These are phyloP conservation scores for Musa acuminata DNA, from an alignment of 176 grass and related monocot genomes.

Conservation along the genomic window DNA sequence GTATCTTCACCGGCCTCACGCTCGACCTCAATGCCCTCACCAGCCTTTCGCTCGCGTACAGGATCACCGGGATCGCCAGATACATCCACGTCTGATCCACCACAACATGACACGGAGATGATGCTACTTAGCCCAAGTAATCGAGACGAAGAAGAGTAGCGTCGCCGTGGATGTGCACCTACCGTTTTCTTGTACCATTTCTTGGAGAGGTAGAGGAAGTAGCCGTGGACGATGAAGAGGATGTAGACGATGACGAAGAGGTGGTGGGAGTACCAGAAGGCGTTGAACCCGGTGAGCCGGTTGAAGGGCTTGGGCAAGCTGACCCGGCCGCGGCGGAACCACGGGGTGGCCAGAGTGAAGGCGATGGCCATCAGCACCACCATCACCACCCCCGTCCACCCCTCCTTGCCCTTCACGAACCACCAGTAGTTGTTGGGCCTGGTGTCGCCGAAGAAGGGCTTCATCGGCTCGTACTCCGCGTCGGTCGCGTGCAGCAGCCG, in stretches of 20 bases:
- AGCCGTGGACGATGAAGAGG: slow-evolving; percentile 68
- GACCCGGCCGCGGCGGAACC: slow-evolving; percentile 52
- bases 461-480: slow-evolving; percentile 51
- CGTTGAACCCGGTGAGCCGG: slow-evolving; percentile 79
- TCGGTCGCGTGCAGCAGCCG: slow-evolving; percentile 52
- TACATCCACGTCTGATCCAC: slow-evolving; percentile 13
- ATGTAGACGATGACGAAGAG: slow-evolving; percentile 80
- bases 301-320: slow-evolving; percentile 28
- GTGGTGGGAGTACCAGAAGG: slow-evolving; percentile 99
- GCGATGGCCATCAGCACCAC: slow-evolving; percentile 71
- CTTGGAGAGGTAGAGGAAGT: slow-evolving; percentile 57
- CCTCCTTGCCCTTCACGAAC: slow-evolving; percentile 83
- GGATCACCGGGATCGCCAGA: slow-evolving; percentile 6
- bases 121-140: not conserved
- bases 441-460: slow-evolving; percentile 41
- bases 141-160: too few relatives aligned
- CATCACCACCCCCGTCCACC: slow-evolving; percentile 84
- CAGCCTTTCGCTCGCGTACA: slow-evolving; percentile 2
- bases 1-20: not conserved
- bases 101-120: not conserved
- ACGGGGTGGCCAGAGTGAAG: slow-evolving; percentile 75
- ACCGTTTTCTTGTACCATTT: slow-evolving; percentile 84
- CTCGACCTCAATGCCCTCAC: not conserved
- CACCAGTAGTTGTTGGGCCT: slow-evolving; percentile 78
- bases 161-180: not conserved